Evolutionary conservation across 1,284 basidiomycete species (phyloP), one percentile per base, ranked within the genome.

Genomic region (Boletellus deceptivus): DNA sequence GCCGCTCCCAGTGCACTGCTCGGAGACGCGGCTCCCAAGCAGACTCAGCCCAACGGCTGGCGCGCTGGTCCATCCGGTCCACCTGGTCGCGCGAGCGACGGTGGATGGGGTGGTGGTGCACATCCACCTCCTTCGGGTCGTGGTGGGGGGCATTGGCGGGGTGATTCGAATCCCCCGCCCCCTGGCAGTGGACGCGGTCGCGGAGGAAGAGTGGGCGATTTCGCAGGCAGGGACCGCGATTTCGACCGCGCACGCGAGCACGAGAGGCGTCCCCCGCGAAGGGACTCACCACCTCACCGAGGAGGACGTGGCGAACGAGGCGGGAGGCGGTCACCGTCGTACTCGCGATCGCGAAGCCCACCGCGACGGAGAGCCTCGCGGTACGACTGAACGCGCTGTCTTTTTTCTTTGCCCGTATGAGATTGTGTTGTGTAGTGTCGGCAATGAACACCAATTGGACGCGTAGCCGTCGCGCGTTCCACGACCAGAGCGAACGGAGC

Each of bases 91-190:
- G 63, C 70, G 33, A 72, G 70, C 11, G 80, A 79, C 58, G 70
- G 73, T 18, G 76, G 77, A 8, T 80, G 79, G 78, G 70, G 71
- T 42, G 69, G 74, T 39, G 60, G 67, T 37, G 56, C 68, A 44
- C 70, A 65, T 35, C 34, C 63, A 49, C 47, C 70, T 41, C 66
- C 70, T 9, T 60, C 62, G 34, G 77, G 76, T 34, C 70, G 82
- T 9, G 77, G 82, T 43, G 82, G 80, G 17, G 84, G 84, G 8
- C 84, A 86, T 63, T 86, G 84, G 84, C 72, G 84, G 39, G 84
- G 84, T 0, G 80, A 75, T 20, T 84, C 84, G 5, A 76, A 78
- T 55, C 71, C 71, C 6, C 68, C 72, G 0, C 66, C 72, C 4
- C 64, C 75, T 5, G 68, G 65, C n/a, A 69, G 71, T 20, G 70